Evolutionary conservation across 192 early-diverging fungal species (phyloP), one percentile per base, ranked within the genome.

Genomic region (Phlyctochytrium arcticum): DNA sequence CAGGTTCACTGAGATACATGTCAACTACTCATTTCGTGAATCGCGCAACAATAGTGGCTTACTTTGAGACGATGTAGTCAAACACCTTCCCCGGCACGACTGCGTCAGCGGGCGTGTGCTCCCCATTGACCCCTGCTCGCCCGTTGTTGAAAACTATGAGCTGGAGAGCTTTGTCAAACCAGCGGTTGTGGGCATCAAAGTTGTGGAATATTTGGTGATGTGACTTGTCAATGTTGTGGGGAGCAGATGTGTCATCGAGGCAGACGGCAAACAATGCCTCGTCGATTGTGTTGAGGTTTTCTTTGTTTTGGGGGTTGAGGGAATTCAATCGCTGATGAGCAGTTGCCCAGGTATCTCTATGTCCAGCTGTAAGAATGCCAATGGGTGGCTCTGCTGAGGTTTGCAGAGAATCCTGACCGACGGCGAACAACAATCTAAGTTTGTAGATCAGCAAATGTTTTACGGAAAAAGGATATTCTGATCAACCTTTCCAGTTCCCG

Each of bases 151-250:
- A 72, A 33, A 98, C 85, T 39, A 97, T 85, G 33, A 97, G 69
- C 74, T 93, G 90, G 46, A 98, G 78, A 21, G 92, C 76, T 81
- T 98, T 98, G 79, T 98, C 96, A 79, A 93, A 97, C 96, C 96
- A 98, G 26, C 96, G 81, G 74, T 98, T 98, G 48, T 70, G 70
- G 2, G 82, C 94, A 27, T 91, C 77, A 35, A 50, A 55, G 36
- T 84, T 89, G 71, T 96, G 93, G 73, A 89, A 91, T 19, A 91
- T 72, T 51, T 92, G 89, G 30, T 72, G 78, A 46, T 92, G 84
- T 4, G 85, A 76, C 3, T 74, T 50, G 67, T 94, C 88, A 15
- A 82, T 60, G 58, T 92, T 83, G 5, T 62, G 54, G 29, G 75
- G 68, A 7, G 80, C 76, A n/a, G 78, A 69, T 35, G 85, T 76